phyloP scores from a whole-genome alignment of 495 filamentous ascomycete species.

The Xylaria sp. region DNA sequence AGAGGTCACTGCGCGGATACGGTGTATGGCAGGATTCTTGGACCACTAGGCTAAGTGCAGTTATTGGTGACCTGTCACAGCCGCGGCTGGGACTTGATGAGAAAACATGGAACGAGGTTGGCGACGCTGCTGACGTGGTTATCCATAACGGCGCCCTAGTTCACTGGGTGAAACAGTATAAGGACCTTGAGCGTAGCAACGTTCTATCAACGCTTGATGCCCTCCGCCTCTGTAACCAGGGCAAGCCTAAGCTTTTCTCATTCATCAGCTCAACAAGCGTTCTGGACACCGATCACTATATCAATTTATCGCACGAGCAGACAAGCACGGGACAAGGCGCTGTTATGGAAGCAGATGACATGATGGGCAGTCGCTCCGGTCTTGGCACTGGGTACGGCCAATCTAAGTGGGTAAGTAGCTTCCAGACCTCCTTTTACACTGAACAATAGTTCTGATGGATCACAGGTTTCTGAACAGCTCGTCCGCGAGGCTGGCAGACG shows the following conservation, averaged over 20 bases:
- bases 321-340: conserved; percentile 37
- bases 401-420: conserved; percentile 80
- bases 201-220: conserved; percentile 72
- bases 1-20: conserved; percentile 69
- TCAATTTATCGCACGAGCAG: conserved; percentile 66
- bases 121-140: conserved; percentile 73
- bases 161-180: conserved; percentile 80
- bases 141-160: conserved; percentile 92
- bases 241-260: conserved; percentile 78
- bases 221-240: conserved; percentile 72
- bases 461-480: conserved; percentile 84
- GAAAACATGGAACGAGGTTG: conserved; percentile 66
- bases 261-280: conserved; percentile 89
- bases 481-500: conserved; percentile 79
- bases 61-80: conserved; percentile 76
- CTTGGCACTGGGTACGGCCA: conserved; percentile 79
- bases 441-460: conserved; percentile 72
- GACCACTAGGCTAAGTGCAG: conserved; percentile 59
- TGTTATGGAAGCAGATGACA: conserved; percentile 36
- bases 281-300: conserved; percentile 82
- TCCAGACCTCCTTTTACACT: conserved; percentile 64
- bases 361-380: conserved; percentile 36
- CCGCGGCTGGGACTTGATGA: conserved; percentile 74
- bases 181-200: conserved; percentile 67
- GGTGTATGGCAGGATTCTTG: conserved; percentile 76